Conservation (phyloP, 2,329 filamentous ascomycete genomes). For the Aspergillus japonicus region DNA sequence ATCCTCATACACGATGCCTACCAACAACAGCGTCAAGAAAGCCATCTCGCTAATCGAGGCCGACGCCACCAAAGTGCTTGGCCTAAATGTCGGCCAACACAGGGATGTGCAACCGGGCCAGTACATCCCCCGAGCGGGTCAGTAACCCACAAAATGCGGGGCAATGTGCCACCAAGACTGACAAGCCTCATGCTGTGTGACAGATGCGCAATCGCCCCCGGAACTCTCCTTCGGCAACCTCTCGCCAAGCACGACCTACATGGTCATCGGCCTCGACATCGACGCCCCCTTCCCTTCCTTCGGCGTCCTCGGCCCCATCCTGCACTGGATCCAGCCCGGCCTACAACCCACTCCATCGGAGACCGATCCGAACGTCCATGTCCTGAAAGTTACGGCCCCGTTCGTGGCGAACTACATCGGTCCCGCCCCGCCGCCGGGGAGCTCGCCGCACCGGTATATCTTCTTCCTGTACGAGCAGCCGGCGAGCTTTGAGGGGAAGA, state of each 20-base stretch:
- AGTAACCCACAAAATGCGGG: background rate
- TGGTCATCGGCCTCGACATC: background rate
- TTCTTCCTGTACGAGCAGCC: slow-evolving; percentile 54
- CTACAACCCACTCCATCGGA: background rate
- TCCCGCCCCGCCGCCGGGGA: slow-evolving; percentile 49
- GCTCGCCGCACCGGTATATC: slow-evolving; percentile 50
- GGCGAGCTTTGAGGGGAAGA: slow-evolving; percentile 34
- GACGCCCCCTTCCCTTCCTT: background rate
- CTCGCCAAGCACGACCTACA: background rate
- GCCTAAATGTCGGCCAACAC: background rate
- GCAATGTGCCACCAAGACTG: fast-evolving
- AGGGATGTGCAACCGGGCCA: background rate
- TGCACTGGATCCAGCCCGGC: slow-evolving; percentile 4
- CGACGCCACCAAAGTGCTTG: background rate
- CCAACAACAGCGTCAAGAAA: background rate
- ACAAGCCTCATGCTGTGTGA: background rate
- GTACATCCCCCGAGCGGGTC: background rate
- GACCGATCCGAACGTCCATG: background rate
- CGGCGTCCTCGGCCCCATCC: background rate
- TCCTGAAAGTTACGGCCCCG: background rate
- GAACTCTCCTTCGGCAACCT: background rate
- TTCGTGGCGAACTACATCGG: slow-evolving; percentile 43
- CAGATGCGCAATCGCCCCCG: background rate
- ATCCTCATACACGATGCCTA: background rate
- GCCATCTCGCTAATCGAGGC: background rate